phyloP scores from a whole-genome alignment of 768 basidiomycete genomes.

The Lentinula sp. region DNA sequence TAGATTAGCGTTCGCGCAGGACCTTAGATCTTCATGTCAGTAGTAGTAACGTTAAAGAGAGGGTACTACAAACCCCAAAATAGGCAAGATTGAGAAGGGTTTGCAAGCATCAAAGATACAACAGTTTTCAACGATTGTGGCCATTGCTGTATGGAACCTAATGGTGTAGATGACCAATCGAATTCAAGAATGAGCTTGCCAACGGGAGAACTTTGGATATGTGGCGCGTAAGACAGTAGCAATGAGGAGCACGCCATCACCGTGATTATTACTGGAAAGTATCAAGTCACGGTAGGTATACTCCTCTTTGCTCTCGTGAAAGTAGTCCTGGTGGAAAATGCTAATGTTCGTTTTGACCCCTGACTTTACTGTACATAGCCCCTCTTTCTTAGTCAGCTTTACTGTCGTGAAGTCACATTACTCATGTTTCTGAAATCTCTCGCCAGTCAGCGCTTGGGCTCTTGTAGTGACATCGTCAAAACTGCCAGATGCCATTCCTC shows the following conservation, averaged over 20 bases:
- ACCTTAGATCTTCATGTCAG: background rate
- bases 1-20: constrained; percentile 1
- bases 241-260: background rate
- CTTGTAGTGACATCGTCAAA: too few species aligned
- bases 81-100: background rate
- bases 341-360: too few species aligned
- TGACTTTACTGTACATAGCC: too few species aligned
- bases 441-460: background rate
- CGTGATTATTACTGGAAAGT: too few species aligned
- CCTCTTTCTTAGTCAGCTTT: too few species aligned
- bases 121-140: background rate
- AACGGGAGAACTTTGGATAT: background rate
- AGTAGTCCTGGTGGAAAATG: too few species aligned
- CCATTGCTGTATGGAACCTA: background rate
- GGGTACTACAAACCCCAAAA: background rate
- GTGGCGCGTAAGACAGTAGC: background rate
- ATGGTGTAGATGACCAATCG: background rate
- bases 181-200: background rate
- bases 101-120: background rate
- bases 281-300: too few species aligned
- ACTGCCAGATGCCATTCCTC: background rate
- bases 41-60: background rate
- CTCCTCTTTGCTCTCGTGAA: too few species aligned
- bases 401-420: too few species aligned
- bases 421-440: too few species aligned